Evolutionary conservation across 176 grass and related monocot species (phyloP).

Genomic region (Typha latifolia): DNA sequence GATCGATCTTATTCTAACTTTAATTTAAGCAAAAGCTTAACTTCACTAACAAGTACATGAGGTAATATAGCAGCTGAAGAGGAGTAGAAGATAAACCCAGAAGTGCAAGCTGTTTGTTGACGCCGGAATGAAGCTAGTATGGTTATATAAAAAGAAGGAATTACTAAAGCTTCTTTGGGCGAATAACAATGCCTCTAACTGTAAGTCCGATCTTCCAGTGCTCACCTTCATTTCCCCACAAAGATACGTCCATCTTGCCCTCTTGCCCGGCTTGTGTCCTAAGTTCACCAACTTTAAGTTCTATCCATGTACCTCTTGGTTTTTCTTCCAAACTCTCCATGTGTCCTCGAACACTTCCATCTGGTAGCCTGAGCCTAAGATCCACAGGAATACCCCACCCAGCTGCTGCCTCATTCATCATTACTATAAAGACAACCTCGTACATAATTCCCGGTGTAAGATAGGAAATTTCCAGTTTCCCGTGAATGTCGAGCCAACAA

Average conservation of each 20-base stretch:
- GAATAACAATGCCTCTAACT: constrained; percentile 38
- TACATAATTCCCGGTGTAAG: constrained; percentile 39
- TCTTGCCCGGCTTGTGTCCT: not conserved
- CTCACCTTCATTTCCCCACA: constrained; percentile 29
- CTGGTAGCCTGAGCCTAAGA: constrained; percentile 36
- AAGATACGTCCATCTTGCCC: constrained; percentile 32
- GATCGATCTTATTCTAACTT: too few species aligned
- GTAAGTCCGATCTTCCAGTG: constrained; percentile 40
- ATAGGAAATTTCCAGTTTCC: constrained; percentile 30
- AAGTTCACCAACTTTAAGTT: constrained; percentile 29
- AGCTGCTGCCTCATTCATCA: constrained; percentile 8
- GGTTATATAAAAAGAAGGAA: too few species aligned
- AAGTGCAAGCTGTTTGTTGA: too few species aligned
- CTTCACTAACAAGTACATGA: too few species aligned
- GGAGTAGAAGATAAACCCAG: too few species aligned
- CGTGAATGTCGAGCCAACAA: constrained; percentile 53
- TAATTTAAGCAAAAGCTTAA: too few species aligned
- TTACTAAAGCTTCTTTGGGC: constrained; percentile 11
- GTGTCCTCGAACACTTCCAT: constrained; percentile 20
- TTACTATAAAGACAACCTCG: constrained; percentile 20
- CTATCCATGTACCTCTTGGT: constrained; percentile 19
- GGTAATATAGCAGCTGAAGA: too few species aligned
- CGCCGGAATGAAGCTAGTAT: too few species aligned
- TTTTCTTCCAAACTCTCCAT: constrained; percentile 35
- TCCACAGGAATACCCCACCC: constrained; percentile 31